Evolutionary conservation across 1,284 basidiomycete species (phyloP), one percentile per base, ranked within the genome.

Genomic region (Boletus semigastroideus): DNA sequence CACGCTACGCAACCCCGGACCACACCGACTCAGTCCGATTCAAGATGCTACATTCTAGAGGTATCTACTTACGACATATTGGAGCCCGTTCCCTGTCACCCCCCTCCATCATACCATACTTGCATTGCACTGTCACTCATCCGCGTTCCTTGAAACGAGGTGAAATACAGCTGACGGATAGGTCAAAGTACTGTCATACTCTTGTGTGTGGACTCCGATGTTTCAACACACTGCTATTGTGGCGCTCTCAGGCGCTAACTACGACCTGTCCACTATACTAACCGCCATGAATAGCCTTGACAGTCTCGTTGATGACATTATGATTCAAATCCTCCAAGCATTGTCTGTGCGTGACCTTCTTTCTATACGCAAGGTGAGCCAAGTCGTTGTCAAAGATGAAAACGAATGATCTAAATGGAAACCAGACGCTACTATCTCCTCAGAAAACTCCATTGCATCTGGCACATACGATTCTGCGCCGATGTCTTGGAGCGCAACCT

Each of bases 371-470:
- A 46, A 46, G 48, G 63, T 69, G 38, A 52, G 63, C 45, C 16
- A 9, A 12, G 2, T 38, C 36, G 3, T 17, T 12, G 10, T 48
- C 33, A 5, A 16, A 25, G 12, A 43, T 14, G 5, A 25, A 40
- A 16, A 27, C 33, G 22, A 30, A 27, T n/a, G 13, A n/a, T 28
- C 51, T 48, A 22, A 47, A 46, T 4, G 13, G 8, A n/a, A 9
- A 39, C 17, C 4, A 67, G 67, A 66, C 67, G 66, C 8, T 65
- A 65, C 39, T 63, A 69, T 40, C 37, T 47, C 13, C 63, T 69
- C 46, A 66, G 59, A 8, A 62, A 60, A 49, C 46, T 58, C 11
- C 63, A 54, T 22, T 63, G 59, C 20, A 45, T 65, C 6, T 65
- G 63, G 63, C 36, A 60, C 19, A 31, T 48, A 10, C 53, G 51